A percentile compares a stretch with the other conserved stretches of the same genome.
Evolutionary conservation across 2,329 filamentous ascomycete species (phyloP).

Genomic region (Microsporum ferrugineum): DNA sequence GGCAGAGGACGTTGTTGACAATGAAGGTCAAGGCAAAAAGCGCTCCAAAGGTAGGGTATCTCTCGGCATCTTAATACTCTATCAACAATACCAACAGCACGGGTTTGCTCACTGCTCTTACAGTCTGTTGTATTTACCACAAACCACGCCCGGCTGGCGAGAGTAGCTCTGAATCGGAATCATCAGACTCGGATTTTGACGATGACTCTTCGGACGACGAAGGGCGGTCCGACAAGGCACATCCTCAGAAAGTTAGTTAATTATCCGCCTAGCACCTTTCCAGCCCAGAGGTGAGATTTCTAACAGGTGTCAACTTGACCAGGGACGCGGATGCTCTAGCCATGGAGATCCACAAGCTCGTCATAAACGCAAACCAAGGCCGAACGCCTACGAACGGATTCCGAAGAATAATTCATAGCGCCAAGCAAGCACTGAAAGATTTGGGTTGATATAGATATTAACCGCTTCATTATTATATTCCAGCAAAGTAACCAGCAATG

Average conservation of each 20-base stretch:
- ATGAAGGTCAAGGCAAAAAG: conserved; percentile 88
- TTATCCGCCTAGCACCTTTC: not conserved
- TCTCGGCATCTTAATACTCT: not conserved
- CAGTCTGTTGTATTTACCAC: conserved; percentile 99
- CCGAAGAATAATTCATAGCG: conserved; percentile 20
- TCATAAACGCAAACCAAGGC: conserved; percentile 20
- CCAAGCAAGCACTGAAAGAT: not conserved
- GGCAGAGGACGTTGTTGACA: conserved; percentile 88
- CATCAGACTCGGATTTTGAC: conserved; percentile 43
- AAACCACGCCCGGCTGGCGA: conserved; percentile 70
- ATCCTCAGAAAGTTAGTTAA: not conserved
- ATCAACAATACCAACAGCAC: not conserved
- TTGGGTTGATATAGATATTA: not conserved
- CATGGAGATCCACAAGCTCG: not conserved
- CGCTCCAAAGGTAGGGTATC: conserved; percentile 66
- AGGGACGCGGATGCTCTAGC: not conserved
- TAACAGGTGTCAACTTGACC: not conserved
- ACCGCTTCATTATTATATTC: not conserved
- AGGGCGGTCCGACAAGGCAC: not conserved
- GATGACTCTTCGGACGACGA: conserved; percentile 35
- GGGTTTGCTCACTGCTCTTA: not conserved
- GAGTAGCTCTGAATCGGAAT: conserved; percentile 50
- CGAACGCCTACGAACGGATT: conserved; percentile 40
- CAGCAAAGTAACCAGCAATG: not conserved
- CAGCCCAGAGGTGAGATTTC: not conserved